Conservation (phyloP, 75 land plant species). For the Chamaecyparis obtusa region DNA sequence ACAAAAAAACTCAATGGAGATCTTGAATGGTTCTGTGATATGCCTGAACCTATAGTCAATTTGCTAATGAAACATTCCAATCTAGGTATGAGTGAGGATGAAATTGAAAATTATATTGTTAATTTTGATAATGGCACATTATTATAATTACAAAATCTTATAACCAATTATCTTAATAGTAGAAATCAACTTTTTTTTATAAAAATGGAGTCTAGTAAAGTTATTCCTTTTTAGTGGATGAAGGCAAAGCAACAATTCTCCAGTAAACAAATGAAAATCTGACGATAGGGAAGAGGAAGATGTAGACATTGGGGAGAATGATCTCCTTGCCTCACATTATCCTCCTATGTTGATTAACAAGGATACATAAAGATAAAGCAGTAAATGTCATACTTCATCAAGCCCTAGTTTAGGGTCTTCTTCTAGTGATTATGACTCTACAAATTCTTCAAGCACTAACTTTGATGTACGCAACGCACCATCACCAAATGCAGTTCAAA, state of each 20-base stretch:
- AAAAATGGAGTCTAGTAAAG: not conserved
- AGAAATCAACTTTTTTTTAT: slow-evolving; percentile 24
- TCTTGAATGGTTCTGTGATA: slow-evolving; percentile 52
- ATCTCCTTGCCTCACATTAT: too few species aligned
- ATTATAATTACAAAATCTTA: slow-evolving; percentile 57
- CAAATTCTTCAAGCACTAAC: too few species aligned
- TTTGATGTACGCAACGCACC: too few species aligned
- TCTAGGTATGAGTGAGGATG: slow-evolving; percentile 54
- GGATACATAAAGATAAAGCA: too few species aligned
- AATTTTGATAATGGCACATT: slow-evolving; percentile 69
- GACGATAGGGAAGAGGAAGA: too few species aligned
- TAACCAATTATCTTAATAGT: slow-evolving; percentile 55
- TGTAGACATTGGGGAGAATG: too few species aligned
- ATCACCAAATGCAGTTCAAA: too few species aligned
- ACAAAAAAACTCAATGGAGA: slow-evolving; percentile 41
- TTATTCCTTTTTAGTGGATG: slow-evolving; percentile 20
- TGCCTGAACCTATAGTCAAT: slow-evolving; percentile 56
- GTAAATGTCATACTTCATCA: too few species aligned
- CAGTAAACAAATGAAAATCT: slow-evolving; percentile 56
- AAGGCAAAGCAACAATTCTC: slow-evolving; percentile 38
- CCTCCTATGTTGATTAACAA: too few species aligned
- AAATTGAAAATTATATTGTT: slow-evolving; percentile 80
- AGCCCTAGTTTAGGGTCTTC: too few species aligned
- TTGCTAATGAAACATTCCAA: slow-evolving; percentile 48
- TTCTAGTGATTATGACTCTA: too few species aligned